Conservation (phyloP, 805 yeast species). For the Metschnikowia hibisci region DNA sequence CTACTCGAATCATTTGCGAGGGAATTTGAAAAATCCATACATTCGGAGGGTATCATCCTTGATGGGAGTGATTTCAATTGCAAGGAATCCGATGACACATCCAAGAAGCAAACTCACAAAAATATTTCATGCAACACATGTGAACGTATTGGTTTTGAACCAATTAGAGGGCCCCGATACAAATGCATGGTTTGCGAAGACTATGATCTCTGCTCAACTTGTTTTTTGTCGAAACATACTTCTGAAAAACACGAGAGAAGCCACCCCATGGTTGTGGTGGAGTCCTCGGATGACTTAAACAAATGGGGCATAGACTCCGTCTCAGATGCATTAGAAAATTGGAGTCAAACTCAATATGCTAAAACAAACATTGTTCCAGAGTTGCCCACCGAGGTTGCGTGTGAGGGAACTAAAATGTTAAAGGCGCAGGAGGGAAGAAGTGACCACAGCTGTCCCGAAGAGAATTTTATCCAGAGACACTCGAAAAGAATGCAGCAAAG, state of each 20-base stretch:
- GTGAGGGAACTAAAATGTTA: too few species aligned
- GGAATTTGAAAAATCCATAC: not conserved
- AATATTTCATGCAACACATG: slow-evolving; percentile 36
- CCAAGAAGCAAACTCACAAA: slow-evolving; percentile 18
- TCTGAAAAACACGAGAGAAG: slow-evolving; percentile 6
- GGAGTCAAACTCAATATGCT: not conserved
- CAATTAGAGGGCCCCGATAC: slow-evolving; percentile 14
- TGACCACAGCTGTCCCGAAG: too few species aligned
- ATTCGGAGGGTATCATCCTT: not conserved
- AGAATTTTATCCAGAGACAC: too few species aligned
- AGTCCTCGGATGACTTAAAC: not conserved
- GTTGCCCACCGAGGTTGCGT: too few species aligned
- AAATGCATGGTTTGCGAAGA: slow-evolving; percentile 16
- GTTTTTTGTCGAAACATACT: slow-evolving; percentile 3
- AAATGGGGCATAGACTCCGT: not conserved
- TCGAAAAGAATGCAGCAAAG: not conserved
- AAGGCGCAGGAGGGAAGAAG: too few species aligned
- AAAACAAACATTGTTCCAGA: too few species aligned
- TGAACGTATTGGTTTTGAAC: slow-evolving; percentile 16
- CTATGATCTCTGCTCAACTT: slow-evolving; percentile 16
- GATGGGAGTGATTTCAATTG: not conserved
- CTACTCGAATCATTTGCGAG: not conserved
- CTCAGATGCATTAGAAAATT: not conserved
- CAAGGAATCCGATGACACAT: not conserved
- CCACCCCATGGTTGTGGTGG: slow-evolving; percentile 16